Base-by-base conservation (phyloP, 257 asterid genomes). In the Capsicum rhomboideum region DNA sequence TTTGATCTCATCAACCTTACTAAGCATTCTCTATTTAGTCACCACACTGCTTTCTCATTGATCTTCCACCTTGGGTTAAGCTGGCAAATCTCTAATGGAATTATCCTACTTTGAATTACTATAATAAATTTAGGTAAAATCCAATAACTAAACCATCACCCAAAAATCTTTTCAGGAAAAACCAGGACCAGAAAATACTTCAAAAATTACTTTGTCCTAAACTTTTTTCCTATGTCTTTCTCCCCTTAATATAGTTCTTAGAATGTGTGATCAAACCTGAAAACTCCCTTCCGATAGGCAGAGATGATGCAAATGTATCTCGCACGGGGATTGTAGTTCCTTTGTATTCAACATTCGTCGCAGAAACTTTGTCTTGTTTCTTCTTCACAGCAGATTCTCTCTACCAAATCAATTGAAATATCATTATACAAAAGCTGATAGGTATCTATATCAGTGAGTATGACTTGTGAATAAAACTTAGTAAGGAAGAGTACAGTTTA, bases 331-430 rank as follows among this genome's bases (percentile, higher is more conserved):
- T 58, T 77, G 84, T 20, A 64, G 78, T 86, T 84, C 87, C 93
- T 55, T 83, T 26, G 58, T 85, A 85, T 74, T 82, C 72, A 53
- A 80, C 87, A 50, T 85, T 88, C 18, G 86, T 81, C 82, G 50
- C 82, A 29, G 87, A 89, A 84, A 82, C 75, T 2, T 58, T 84
- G 81, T 83, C 93, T 29, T 88, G 92, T 88, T 96, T 94, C 92
- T 91, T 94, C 87, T 86, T 94, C 89, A 94, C 9, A 21, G 92
- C 98, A 77, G 94, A 89, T 90, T 96, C 98, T 87, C 99, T 92
- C 99, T 96, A 86, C 83, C 79, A 28, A 87, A 49, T 55, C 61
- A 64, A 74, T 50, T 8, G 28, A 78, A 42, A 46, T 56, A 14
- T 4, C 52, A 49, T 72, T 72, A 21, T 29, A 26, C 34, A 55